phyloP scores from a whole-genome alignment of 1,284 basidiomycete genomes.

The Sporisorium iseilematis-ciliati region DNA sequence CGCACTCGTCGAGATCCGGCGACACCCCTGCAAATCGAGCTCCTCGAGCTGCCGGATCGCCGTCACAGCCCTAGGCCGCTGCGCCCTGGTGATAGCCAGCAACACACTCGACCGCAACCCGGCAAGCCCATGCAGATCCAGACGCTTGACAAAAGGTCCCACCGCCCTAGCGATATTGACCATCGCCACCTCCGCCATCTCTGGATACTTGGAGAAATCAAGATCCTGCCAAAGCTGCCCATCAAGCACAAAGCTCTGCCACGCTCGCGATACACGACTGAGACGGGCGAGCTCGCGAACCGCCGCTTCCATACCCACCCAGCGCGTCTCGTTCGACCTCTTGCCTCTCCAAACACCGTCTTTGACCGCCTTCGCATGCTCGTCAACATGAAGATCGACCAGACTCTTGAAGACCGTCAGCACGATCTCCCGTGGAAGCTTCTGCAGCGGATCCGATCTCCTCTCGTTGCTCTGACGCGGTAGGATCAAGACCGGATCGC shows the following conservation, averaged over 20 bases:
- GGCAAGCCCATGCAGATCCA: slow-evolving; percentile 79
- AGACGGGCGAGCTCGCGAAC: slow-evolving; percentile 47
- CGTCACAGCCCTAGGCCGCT: slow-evolving; percentile 19
- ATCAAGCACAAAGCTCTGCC: slow-evolving; percentile 83
- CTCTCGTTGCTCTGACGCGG: slow-evolving; percentile 23
- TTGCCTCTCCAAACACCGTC: slow-evolving; percentile 38
- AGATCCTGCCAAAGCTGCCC: slow-evolving; percentile 82
- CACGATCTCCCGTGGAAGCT: slow-evolving; percentile 44
- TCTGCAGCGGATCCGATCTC: slow-evolving; percentile 24
- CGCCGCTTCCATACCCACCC: slow-evolving; percentile 34
- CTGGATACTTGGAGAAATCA: slow-evolving; percentile 73
- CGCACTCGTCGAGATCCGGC: slow-evolving; percentile 76
- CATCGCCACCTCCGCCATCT: slow-evolving; percentile 42
- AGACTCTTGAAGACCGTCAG: slow-evolving; percentile 35
- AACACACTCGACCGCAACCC: slow-evolving; percentile 70
- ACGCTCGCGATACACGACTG: slow-evolving; percentile 81
- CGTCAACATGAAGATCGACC: slow-evolving; percentile 30
- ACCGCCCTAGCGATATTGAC: slow-evolving; percentile 36
- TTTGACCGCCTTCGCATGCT: slow-evolving; percentile 24
- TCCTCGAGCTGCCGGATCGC: slow-evolving; percentile 60
- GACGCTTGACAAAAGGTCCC: slow-evolving; percentile 77
- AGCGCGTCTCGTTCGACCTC: slow-evolving; percentile 29
- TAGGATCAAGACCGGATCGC: slow-evolving; percentile 21
- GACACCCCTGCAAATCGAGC: slow-evolving; percentile 83
- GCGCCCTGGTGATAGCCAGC: slow-evolving; percentile 34